phyloP scores from a whole-genome alignment of 805 yeast genomes.

The Wickerhamiella cacticola region DNA sequence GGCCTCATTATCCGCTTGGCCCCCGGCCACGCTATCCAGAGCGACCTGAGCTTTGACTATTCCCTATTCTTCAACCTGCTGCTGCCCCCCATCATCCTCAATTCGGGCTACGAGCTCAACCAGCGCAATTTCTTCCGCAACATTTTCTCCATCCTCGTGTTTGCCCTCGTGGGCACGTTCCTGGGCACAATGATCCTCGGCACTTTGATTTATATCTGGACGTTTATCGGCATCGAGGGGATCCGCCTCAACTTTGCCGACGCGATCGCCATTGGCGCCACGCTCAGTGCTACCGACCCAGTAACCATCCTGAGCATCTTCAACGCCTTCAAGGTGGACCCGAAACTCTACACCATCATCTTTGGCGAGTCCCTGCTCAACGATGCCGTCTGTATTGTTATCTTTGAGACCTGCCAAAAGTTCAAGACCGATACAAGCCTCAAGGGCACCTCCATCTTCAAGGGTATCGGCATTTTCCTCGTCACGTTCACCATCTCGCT shows the following conservation, averaged over 20 bases:
- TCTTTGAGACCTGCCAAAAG: slow-evolving; percentile 97
- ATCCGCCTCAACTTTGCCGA: slow-evolving; percentile 87
- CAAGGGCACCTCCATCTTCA: slow-evolving; percentile 41
- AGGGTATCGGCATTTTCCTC: slow-evolving; percentile 85
- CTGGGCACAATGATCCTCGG: slow-evolving; percentile 86
- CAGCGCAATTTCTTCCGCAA: slow-evolving; percentile 92
- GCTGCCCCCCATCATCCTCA: slow-evolving; percentile 90
- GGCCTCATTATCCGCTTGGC: slow-evolving; percentile 80
- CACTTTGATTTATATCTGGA: slow-evolving; percentile 76
- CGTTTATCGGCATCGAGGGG: slow-evolving; percentile 81
- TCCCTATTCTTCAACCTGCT: slow-evolving; percentile 87
- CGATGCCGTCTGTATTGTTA: slow-evolving; percentile 96
- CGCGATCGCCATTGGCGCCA: slow-evolving; percentile 94
- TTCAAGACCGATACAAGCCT: slow-evolving; percentile 63
- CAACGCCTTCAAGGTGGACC: slow-evolving; percentile 96
- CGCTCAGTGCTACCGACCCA: slow-evolving; percentile 96
- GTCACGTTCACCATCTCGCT: slow-evolving; percentile 89
- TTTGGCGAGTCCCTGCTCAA: slow-evolving; percentile 92
- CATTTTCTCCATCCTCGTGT: slow-evolving; percentile 76
- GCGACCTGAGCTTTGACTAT: slow-evolving; percentile 88
- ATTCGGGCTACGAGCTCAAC: slow-evolving; percentile 92
- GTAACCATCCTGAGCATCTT: slow-evolving; percentile 92
- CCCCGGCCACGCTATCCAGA: slow-evolving; percentile 96
- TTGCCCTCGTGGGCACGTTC: slow-evolving; percentile 96
- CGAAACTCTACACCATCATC: slow-evolving; percentile 89